phyloP scores from a whole-genome alignment of 1,284 basidiomycete genomes.

The Sparassis latifolia region DNA sequence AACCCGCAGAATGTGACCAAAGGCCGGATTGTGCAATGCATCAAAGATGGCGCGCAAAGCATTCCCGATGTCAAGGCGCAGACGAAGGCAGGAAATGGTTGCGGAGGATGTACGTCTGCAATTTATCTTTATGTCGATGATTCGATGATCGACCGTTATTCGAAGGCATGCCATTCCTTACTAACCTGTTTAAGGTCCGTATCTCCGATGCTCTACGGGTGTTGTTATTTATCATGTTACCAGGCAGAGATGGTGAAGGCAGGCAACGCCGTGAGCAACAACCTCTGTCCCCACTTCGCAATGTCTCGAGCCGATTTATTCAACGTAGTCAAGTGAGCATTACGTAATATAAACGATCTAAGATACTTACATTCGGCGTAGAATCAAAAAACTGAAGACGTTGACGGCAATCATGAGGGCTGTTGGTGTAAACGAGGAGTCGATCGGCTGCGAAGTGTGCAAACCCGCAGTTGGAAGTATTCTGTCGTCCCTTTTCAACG shows the following conservation, averaged over 20 bases:
- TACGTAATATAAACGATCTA: no score
- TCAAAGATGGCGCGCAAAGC: slow-evolving; percentile 46
- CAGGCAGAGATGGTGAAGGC: slow-evolving; percentile 62
- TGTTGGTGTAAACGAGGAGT: slow-evolving; percentile 42
- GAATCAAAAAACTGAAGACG: slow-evolving; percentile 56
- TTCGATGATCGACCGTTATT: slow-evolving; percentile 2
- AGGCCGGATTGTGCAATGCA: slow-evolving; percentile 47
- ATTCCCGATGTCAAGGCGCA: slow-evolving; percentile 56
- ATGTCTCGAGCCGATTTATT: slow-evolving; percentile 67
- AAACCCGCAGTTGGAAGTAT: slow-evolving; percentile 68
- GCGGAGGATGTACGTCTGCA: slow-evolving; percentile 63
- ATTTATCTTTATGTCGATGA: slow-evolving; percentile 44
- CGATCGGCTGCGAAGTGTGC: slow-evolving; percentile 70
- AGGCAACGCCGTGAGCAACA: slow-evolving; percentile 54
- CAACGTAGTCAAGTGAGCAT: slow-evolving; percentile 48
- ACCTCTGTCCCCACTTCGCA: slow-evolving; percentile 66
- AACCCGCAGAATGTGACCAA: slow-evolving; percentile 54
- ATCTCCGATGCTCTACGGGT: not conserved
- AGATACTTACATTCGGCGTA: slow-evolving; percentile 6
- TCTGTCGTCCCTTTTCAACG: slow-evolving; percentile 64
- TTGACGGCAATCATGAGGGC: slow-evolving; percentile 51
- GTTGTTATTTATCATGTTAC: not conserved
- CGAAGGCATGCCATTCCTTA: slow-evolving; percentile 38
- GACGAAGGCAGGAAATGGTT: slow-evolving; percentile 71
- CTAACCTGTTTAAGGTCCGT: slow-evolving; percentile 38